Base-by-base conservation (phyloP, 2,329 filamentous ascomycete species). In the Chrysoporthe deuterocubensis region DNA sequence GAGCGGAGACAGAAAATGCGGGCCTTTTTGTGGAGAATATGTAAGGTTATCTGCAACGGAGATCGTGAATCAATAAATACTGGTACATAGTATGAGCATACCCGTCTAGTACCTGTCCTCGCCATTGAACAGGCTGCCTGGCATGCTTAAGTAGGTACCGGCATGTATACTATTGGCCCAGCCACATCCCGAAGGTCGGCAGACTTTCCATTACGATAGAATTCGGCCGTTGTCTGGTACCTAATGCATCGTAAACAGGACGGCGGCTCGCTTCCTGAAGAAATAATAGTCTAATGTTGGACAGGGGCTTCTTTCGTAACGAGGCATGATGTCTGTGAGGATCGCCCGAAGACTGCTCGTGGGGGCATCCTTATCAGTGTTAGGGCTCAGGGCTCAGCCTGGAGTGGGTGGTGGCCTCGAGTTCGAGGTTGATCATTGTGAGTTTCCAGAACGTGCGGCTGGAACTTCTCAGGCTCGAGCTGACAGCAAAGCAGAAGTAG, bases 41-140 rank as follows among this genome's bases (percentile, higher is more conserved):
- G 62, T 64, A 64, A 64, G 62, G 50, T 64, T 58, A 64, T 64
- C 62, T 56, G 50, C 44, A 48, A 26, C 62, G 62, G 42, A 64
- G 62, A 64, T 57, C 52, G 21, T 21, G 8, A 32, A n/a, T 18
- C 40, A 21, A 37, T 4, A 1, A 37, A 57, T 40, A 40, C n/a
- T 26, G 26, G 26, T 26, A 26, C 26, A 26, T 26, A 26, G 26
- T 26, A 26, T 26, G 34, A 21, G 14, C 13, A 40, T 57, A 57
- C 34, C 18, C 16, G 34, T 57, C 16, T 37, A 40, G 54, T 57
- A 57, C 54, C 32, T 40, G 34, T 18, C 34, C 40, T 26, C 32
- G 50, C 54, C 54, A 57, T 14, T 16, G 32, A 57, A 57, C 16
- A 18, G 50, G 26, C 50, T 14, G 50, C 16, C 26, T n/a, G 16